phyloP scores from a whole-genome alignment of 2,329 filamentous ascomycete genomes.

The Diaporthe sp. region DNA sequence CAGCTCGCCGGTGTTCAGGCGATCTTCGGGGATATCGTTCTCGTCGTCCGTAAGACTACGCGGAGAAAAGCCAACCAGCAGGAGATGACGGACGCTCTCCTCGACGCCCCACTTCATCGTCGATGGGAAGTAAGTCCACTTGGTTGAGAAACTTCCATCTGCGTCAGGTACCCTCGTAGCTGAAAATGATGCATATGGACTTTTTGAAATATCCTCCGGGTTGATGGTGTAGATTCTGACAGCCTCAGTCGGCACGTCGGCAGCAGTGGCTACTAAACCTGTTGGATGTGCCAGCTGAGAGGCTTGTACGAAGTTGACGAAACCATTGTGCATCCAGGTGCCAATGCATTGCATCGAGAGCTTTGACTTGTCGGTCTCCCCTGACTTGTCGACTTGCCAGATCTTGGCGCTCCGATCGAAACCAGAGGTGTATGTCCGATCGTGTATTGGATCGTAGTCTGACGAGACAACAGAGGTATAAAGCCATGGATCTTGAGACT shows the following conservation, averaged over 20 bases:
- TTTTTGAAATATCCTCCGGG: constrained; percentile 51
- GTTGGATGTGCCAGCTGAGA: constrained; percentile 58
- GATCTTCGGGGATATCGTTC: constrained; percentile 70
- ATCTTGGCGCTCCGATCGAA: constrained; percentile 74
- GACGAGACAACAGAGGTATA: constrained; percentile 75
- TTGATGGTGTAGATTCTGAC: constrained; percentile 69
- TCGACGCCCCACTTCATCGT: constrained; percentile 73
- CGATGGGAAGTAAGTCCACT: constrained; percentile 74
- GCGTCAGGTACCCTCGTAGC: constrained; percentile 53
- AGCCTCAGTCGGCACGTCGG: constrained; percentile 66
- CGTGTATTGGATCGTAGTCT: constrained; percentile 62
- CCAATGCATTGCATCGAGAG: constrained; percentile 58
- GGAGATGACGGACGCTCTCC: constrained; percentile 60
- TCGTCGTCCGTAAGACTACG: constrained; percentile 67
- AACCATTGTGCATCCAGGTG: constrained; percentile 70
- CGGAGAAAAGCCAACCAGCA: constrained; percentile 75
- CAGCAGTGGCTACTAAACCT: constrained; percentile 70
- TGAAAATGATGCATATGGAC: constrained; percentile 56
- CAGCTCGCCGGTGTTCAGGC: constrained; percentile 70
- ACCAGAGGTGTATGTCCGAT: constrained; percentile 69
- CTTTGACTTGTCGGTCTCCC: constrained; percentile 59
- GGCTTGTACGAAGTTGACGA: constrained; percentile 73
- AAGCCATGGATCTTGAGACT: constrained; percentile 73
- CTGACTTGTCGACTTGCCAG: constrained; percentile 61
- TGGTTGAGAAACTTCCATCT: constrained; percentile 54